Base-by-base conservation (phyloP, 2,329 filamentous ascomycete species). In the Myriosclerotinia scirpicola region DNA sequence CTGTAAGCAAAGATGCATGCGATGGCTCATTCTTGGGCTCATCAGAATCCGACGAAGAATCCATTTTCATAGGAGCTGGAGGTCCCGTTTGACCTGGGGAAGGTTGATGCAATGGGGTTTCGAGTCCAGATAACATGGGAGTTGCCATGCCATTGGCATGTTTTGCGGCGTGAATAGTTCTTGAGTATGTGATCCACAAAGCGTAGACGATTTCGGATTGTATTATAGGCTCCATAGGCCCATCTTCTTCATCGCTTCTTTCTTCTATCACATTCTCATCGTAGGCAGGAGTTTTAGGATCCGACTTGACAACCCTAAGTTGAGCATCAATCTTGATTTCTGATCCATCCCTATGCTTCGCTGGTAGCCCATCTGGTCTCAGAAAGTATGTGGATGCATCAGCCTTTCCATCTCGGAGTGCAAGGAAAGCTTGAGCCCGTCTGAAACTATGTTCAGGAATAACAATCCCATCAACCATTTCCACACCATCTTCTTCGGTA, bases 391-490 rank as follows among this genome's bases (percentile, higher is more conserved):
- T 86, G 0, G 90, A 85, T 9, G 89, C 90, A 78, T 97, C 92
- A 54, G 88, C 86, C 55, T 88, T 91, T 38, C 91, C 92, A 76
- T 97, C 91, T 65, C 91, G 88, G 66, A 98, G 83, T 2, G 91
- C 90, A 34, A 97, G 83, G 64, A 97, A 85, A 5, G 93, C 92
- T 67, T 92, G 87, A 8, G 95, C 95, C 71, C 93, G 89, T 67
- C 95, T 88, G 79, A 99, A 98, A 75, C 92, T 96, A 76, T 97
- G 93, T 77, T 99, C 95, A 1, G 95, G 93, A 66, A 99, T 90
- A 20, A 99, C 93, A 74, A 97, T 93, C n/a, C 95, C 95, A 77
- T 99, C 95, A 14, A 90, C 85, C 36, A 98, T 82, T 62, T 88
- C 84, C 61, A 97, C 84, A 52, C 91, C 88, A 72, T 99, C 93